Evolutionary conservation across 257 asterid genomes (phyloP).

Genomic region (Solanum piurae): DNA sequence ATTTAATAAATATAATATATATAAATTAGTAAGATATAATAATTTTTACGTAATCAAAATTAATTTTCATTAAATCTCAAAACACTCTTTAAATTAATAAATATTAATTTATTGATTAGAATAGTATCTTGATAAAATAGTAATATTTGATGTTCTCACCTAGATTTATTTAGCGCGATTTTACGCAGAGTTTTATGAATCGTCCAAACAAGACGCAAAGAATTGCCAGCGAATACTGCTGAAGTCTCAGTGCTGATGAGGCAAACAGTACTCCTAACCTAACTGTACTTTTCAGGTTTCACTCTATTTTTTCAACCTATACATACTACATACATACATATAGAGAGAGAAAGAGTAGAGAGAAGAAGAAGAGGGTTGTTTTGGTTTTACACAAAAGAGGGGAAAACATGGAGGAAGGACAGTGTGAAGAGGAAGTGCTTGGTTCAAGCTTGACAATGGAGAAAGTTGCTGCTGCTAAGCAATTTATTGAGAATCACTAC

Average conservation of each 20-base stretch:
- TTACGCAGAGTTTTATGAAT: neutral
- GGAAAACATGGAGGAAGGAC: conserved; percentile 38
- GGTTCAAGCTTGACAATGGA: conserved; percentile 95
- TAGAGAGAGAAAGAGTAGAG: conserved; percentile 5
- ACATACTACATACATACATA: neutral
- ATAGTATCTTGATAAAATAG: too few relatives aligned
- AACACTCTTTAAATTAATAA: too few relatives aligned
- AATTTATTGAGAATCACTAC: conserved; percentile 96
- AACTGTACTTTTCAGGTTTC: neutral
- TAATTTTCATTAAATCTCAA: too few relatives aligned
- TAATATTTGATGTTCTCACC: too few relatives aligned
- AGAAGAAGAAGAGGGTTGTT: neutral
- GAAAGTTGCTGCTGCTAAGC: conserved; percentile 97
- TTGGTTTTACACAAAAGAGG: neutral
- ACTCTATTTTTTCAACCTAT: neutral
- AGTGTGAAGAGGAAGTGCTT: conserved; percentile 51
- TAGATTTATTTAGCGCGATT: too few relatives aligned
- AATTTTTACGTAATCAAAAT: too few relatives aligned
- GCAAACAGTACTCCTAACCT: conserved; percentile 8
- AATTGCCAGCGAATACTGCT: neutral
- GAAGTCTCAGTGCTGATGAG: conserved; percentile 12
- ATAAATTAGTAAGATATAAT: too few relatives aligned
- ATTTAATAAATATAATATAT: too few relatives aligned
- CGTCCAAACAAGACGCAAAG: neutral
- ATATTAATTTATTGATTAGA: too few relatives aligned